Evolutionary conservation across 768 basidiomycete species (phyloP).

Genomic region (Paxillus rubicundulus): DNA sequence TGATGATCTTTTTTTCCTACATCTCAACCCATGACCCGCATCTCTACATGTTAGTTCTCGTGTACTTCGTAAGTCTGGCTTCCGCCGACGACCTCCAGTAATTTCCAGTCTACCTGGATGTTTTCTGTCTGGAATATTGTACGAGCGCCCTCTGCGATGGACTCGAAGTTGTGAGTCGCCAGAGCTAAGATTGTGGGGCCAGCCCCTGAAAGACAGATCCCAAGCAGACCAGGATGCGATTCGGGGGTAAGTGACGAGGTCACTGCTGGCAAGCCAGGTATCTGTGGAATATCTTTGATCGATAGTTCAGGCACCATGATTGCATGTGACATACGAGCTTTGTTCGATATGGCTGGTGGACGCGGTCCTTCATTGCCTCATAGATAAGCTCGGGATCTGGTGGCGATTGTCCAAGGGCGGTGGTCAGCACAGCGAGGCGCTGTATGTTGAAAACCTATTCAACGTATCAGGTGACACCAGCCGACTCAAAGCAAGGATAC

Average conservation of each 20-base stretch:
- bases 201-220: conserved; percentile 96
- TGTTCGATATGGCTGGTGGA: conserved; percentile 96
- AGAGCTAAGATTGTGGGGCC: conserved; percentile 97
- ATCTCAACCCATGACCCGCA: conserved; percentile 3
- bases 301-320: background rate
- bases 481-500: background rate
- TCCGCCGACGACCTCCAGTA: conserved; percentile 66
- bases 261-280: conserved; percentile 93
- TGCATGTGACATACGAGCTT: conserved; percentile 55
- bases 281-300: conserved; percentile 45
- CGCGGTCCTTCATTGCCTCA: conserved; percentile 97
- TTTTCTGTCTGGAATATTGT: conserved; percentile 66
- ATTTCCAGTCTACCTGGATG: conserved; percentile 87
- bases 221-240: conserved; percentile 91
- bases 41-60: conserved; percentile 10
- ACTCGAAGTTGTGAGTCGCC: conserved; percentile 80
- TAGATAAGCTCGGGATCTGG: conserved; percentile 97
- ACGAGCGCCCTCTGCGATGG: conserved; percentile 80
- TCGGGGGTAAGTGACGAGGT: conserved; percentile 83
- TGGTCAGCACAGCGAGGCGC: conserved; percentile 92
- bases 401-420: conserved; percentile 84
- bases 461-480: conserved; percentile 2
- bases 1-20: conserved; percentile 15
- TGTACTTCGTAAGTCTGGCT: conserved; percentile 22
- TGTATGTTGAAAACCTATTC: conserved; percentile 94